Conservation (phyloP, 2,329 filamentous ascomycete genomes). For the Diaporthe sp. region DNA sequence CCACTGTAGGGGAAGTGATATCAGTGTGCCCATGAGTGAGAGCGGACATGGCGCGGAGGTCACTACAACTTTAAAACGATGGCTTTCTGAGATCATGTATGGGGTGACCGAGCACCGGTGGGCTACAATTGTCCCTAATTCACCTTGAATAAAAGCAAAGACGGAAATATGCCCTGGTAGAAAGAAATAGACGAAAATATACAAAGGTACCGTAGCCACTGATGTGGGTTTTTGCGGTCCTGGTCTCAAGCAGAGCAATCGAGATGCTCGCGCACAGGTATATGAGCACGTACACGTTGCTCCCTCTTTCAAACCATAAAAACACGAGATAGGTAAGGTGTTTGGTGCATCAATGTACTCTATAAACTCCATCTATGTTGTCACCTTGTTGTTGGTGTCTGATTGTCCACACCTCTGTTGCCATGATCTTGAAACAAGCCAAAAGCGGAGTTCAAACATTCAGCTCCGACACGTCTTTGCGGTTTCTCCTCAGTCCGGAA, state of each 20-base stretch:
- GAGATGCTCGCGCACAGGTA: background rate
- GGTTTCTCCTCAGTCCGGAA: background rate
- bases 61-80: background rate
- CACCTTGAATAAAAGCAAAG: background rate
- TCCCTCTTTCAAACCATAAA: too few species aligned
- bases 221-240: too few species aligned
- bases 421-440: background rate
- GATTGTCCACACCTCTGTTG: background rate
- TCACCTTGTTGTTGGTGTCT: background rate
- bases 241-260: background rate
- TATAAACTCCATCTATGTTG: background rate
- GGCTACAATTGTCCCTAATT: background rate
- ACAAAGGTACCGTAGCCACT: too few species aligned
- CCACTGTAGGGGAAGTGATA: background rate
- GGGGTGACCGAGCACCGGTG: fast-evolving
- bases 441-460: background rate
- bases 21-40: background rate
- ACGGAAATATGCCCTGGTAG: background rate
- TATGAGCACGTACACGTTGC: background rate
- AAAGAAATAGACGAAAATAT: too few species aligned
- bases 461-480: fast-evolving
- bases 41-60: background rate
- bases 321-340: too few species aligned
- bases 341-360: background rate
- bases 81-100: background rate